Base-by-base conservation (phyloP, 148 eudicot species). In the Tetragonia tetragonoides region DNA sequence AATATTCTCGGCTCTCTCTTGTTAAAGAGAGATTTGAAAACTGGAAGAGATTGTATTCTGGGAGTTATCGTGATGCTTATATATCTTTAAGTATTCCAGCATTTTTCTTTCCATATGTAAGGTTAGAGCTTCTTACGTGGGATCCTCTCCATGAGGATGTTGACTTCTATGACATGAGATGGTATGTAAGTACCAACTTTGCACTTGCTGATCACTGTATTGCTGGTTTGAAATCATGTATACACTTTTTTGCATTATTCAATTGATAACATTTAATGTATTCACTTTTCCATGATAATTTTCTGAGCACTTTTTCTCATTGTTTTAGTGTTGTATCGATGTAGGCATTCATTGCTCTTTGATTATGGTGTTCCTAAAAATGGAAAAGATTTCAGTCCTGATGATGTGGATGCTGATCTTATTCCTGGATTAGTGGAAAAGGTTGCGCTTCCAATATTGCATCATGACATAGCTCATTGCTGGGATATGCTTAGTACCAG, bases 81-180 rank as follows among this genome's bases (percentile, higher is more conserved):
- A 90, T 93, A 88, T 86, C 99, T 66, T 78, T 95, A 37, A 95
- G 97, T 79, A 80, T 89, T 74, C 95, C 99, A 2, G 86, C 92
- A 67, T 89, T 95, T 75, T 95, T 95, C 83, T 95, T 98, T 72
- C 99, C 99, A 10, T 95, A 91, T 84, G 98, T 95, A 59, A 89
- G 97, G 83, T 73, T 95, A 88, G 99, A 95, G 86, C 97, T 95
- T 85, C 82, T 95, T 60, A 90, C 91, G 87, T 95, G 99, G 99
- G 95, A 95, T 73, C 99, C 98, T 59, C 92, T 95, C 70, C 98
- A 90, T 78, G 92, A 93, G 77, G 89, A 90, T 79, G 84, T 84
- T 62, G 97, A 91, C 88, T 95, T 95, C 81, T 79, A 79, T 74
- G 83, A 91, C 81, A 95, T 93, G 99, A 88, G 90, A 82, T 95